These are phyloP conservation scores for Phylloporus sp. DNA, from an alignment of 1,284 basidiomycete genomes.

Conservation along the genomic window DNA sequence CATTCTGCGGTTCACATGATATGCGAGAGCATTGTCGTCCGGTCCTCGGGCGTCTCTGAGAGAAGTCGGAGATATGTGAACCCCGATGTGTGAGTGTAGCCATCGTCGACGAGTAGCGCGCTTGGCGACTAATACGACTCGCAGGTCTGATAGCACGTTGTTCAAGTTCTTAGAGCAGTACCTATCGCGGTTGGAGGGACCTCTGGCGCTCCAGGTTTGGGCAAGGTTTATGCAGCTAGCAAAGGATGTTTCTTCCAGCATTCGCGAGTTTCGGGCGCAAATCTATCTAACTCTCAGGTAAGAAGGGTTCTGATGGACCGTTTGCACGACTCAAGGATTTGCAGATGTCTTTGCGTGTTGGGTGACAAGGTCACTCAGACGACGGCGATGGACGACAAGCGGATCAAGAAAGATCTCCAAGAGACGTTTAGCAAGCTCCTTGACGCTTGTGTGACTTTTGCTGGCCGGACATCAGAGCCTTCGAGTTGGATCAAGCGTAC, in stretches of 20 bases:
- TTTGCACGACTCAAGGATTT: slow-evolving; percentile 11
- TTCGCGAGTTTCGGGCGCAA: slow-evolving; percentile 72
- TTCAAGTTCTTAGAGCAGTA: slow-evolving; percentile 93
- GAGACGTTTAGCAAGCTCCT: slow-evolving; percentile 89
- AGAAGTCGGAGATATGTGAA: slow-evolving; percentile 67
- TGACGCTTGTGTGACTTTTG: slow-evolving; percentile 80
- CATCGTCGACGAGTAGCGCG: not conserved
- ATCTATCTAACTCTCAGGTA: slow-evolving; percentile 81
- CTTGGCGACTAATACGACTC: slow-evolving; percentile 13
- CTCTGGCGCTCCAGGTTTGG: slow-evolving; percentile 93
- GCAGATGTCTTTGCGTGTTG: slow-evolving; percentile 81
- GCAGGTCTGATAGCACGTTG: slow-evolving; percentile 70
- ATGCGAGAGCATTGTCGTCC: slow-evolving; percentile 80
- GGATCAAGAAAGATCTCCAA: slow-evolving; percentile 91
- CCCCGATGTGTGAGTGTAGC: slow-evolving; percentile 65
- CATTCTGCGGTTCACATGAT: slow-evolving; percentile 91
- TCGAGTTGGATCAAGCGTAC: slow-evolving; percentile 81
- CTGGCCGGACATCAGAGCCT: slow-evolving; percentile 79
- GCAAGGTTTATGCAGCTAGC: slow-evolving; percentile 78
- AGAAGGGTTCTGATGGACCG: slow-evolving; percentile 20
- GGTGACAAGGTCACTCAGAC: slow-evolving; percentile 89
- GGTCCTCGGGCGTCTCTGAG: slow-evolving; percentile 62
- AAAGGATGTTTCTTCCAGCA: slow-evolving; percentile 76
- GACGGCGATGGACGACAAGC: slow-evolving; percentile 87
- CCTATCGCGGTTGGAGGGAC: slow-evolving; percentile 84